phyloP scores from a whole-genome alignment of 106 monocot species.

The Dendrobium chrysotoxum region DNA sequence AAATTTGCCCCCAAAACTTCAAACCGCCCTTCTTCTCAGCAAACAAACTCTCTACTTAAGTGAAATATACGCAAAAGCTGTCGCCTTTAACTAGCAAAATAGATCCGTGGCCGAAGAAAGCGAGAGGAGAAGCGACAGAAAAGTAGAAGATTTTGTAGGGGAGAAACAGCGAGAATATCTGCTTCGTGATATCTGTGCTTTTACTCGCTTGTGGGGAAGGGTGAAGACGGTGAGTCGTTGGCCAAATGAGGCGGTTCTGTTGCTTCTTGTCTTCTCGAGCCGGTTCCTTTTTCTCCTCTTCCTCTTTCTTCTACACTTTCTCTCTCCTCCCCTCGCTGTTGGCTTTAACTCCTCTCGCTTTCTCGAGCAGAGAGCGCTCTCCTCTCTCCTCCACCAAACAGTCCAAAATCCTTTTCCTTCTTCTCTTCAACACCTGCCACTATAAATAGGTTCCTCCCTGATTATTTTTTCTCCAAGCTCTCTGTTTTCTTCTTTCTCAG shows the following conservation, averaged over 20 bases:
- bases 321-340: background rate
- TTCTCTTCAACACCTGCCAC: background rate
- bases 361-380: background rate
- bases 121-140: constrained; percentile 5
- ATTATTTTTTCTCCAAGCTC: background rate
- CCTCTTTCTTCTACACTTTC: background rate
- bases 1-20: too few species aligned
- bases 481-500: background rate
- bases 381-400: background rate
- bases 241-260: background rate
- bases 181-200: constrained; percentile 5
- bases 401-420: background rate
- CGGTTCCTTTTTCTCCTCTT: background rate
- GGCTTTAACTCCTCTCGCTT: background rate
- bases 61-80: too few species aligned
- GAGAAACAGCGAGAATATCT: background rate
- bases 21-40: too few species aligned
- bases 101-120: constrained; percentile 6
- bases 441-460: background rate
- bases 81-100: background rate
- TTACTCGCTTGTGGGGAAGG: background rate
- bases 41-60: too few species aligned
- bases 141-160: constrained; percentile 4
- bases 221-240: constrained; percentile 1
- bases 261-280: background rate